Percentiles rank a stretch among this genome's conserved stretches.
phyloP scores from a whole-genome alignment of 2,329 filamentous ascomycete genomes.

The Coniella vitis region DNA sequence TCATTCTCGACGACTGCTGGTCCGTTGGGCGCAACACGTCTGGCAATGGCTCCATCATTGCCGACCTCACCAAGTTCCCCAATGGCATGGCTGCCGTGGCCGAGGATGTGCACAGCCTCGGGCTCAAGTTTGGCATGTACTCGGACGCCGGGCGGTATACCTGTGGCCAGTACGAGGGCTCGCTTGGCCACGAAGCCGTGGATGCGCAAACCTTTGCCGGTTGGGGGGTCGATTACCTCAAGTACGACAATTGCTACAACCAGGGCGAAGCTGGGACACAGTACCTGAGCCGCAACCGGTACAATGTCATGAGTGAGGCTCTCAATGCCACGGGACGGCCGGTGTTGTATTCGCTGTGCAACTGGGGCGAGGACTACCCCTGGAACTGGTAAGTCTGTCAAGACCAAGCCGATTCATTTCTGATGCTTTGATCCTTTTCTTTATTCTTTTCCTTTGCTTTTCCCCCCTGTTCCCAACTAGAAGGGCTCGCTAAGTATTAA shows the following conservation, averaged over 20 bases:
- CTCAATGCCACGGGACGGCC: constrained; percentile 25
- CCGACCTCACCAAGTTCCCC: constrained; percentile 30
- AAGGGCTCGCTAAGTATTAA: not conserved
- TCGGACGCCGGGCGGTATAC: constrained; percentile 38
- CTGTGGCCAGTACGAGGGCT: constrained; percentile 44
- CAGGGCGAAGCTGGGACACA: constrained; percentile 22
- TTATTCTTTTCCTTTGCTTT: no score
- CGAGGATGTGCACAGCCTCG: constrained; percentile 28
- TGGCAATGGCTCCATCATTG: constrained; percentile 22
- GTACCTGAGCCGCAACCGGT: constrained; percentile 24
- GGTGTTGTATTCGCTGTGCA: constrained; percentile 29
- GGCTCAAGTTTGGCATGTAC: constrained; percentile 34
- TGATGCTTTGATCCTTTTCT: no score
- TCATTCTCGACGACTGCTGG: constrained; percentile 31
- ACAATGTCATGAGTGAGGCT: constrained; percentile 28
- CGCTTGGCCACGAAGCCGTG: constrained; percentile 42
- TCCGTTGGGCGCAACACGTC: constrained; percentile 22
- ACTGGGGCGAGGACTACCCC: constrained; percentile 28
- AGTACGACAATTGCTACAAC: constrained; percentile 44
- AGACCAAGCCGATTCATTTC: no score
- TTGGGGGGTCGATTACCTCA: constrained; percentile 47
- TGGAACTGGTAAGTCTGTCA: constrained; percentile 19
- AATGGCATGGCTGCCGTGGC: constrained; percentile 29
- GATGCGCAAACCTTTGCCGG: constrained; percentile 46
- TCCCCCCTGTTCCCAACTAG: not conserved